Evolutionary conservation across 2,329 filamentous ascomycete genomes (phyloP), one percentile per base, ranked within the genome.

Genomic region (Ascosphaera aggregata): DNA sequence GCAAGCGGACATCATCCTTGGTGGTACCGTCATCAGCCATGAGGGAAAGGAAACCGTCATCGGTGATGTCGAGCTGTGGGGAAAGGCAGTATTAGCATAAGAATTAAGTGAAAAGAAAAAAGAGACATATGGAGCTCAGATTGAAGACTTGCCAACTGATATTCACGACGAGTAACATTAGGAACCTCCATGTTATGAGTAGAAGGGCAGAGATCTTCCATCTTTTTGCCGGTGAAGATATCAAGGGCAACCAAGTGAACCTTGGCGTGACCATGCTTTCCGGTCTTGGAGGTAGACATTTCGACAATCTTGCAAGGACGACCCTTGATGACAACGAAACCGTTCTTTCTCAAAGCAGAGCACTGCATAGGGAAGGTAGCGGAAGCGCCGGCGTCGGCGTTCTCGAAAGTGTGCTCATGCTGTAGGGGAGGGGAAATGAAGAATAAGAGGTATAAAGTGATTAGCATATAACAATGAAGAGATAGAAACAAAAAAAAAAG

Each of bases 261-360:
- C 78, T 98, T 98, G 68, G 89, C 89, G 80, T 98, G 91, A 65
- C 89, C 89, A 80, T 98, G 89, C 82, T 98, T 98, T 68, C 89
- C 89, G 52, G 89, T 98, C 85, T 98, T 98, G 64, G 89, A 98
- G 70, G 89, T 98, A 53, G 84, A 93, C 91, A 98, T 98, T 60
- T 98, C 89, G 64, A 95, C 81, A 56, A 98, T 98, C 80, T 95
- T 98, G 85, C 89, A 98, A 55, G 89, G 91, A 55, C 89, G 89
- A 66, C 71, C 68, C 78, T 98, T 98, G 70, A 98, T 95, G 63
- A 86, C 77, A 64, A 98, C 89, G 73, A 80, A 78, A 51, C 89
- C 86, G 77, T 91, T 92, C 85, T 98, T 95, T 63, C 89, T 80
- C 72, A 98, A 74, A 57, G 91, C 86, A 69, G 91, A 98, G 69